Evolutionary conservation across 2,329 filamentous ascomycete genomes (phyloP).

Genomic region (Berkeleyomyces rouxiae): DNA sequence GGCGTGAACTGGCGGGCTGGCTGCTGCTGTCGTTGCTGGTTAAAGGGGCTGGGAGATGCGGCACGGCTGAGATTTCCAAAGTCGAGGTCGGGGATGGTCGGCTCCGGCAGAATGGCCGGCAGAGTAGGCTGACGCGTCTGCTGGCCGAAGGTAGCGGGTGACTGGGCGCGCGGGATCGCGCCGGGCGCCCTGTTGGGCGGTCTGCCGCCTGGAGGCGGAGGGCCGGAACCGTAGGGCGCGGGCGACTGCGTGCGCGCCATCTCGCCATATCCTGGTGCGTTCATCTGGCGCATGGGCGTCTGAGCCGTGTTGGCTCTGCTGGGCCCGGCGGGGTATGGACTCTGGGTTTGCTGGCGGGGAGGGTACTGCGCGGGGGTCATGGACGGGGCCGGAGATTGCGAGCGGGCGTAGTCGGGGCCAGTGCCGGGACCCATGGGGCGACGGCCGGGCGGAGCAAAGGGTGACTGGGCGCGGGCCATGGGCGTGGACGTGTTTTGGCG

Average conservation of each 20-base stretch:
- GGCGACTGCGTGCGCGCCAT: slow-evolving; percentile 10
- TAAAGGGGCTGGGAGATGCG: slow-evolving; percentile 14
- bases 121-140: slow-evolving; percentile 14
- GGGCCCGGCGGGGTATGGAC: background rate
- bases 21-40: slow-evolving; percentile 15
- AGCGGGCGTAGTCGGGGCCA: slow-evolving; percentile 35
- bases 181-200: background rate
- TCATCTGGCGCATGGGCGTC: slow-evolving; percentile 3
- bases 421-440: slow-evolving; percentile 1
- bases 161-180: background rate
- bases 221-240: slow-evolving; percentile 1
- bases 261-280: background rate
- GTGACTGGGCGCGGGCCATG: slow-evolving; percentile 1
- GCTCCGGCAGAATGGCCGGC: slow-evolving; percentile 11
- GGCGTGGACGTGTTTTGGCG: slow-evolving; percentile 2
- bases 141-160: slow-evolving; percentile 6
- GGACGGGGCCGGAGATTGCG: slow-evolving; percentile 24
- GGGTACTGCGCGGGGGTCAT: slow-evolving; percentile 18
- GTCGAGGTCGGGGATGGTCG: slow-evolving; percentile 4
- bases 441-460: slow-evolving; percentile 6
- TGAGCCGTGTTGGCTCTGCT: background rate
- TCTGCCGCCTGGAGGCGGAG: background rate
- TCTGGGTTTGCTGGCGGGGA: slow-evolving; percentile 10
- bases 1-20: slow-evolving; percentile 13
- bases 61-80: slow-evolving; percentile 2